Evolutionary conservation across 148 eudicot genomes (phyloP).

Genomic region (Fallopia convolvulus): DNA sequence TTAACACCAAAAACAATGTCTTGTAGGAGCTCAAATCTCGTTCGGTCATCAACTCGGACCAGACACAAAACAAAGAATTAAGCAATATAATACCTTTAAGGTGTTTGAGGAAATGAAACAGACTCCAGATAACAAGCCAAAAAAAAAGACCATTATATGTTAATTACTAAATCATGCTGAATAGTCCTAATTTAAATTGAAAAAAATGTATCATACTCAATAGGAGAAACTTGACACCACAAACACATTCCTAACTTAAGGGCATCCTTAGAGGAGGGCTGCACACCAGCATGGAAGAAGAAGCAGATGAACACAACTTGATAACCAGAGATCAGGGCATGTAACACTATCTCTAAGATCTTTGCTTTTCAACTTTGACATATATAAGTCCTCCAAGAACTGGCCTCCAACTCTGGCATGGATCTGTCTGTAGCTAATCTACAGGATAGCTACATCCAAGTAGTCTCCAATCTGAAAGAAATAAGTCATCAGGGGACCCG

Average conservation of each 20-base stretch:
- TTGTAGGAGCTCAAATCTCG: too few relatives aligned
- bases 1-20: too few relatives aligned
- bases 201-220: background rate
- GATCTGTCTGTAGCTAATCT: slow-evolving; percentile 11
- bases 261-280: background rate
- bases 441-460: slow-evolving; percentile 39
- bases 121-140: background rate
- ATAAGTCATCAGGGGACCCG: background rate
- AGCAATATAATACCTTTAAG: background rate
- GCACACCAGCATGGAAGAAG: background rate
- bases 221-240: background rate
- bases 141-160: background rate
- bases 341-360: background rate
- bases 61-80: background rate
- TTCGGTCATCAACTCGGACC: background rate
- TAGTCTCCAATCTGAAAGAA: slow-evolving; percentile 35
- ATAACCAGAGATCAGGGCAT: background rate
- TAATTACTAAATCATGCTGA: background rate
- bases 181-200: background rate
- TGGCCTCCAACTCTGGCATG: background rate
- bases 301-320: background rate
- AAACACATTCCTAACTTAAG: background rate
- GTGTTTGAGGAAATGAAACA: background rate
- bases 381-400: background rate
- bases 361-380: background rate